phyloP scores from a whole-genome alignment of 2,329 filamentous ascomycete species.

The Escovopsis sp. region DNA sequence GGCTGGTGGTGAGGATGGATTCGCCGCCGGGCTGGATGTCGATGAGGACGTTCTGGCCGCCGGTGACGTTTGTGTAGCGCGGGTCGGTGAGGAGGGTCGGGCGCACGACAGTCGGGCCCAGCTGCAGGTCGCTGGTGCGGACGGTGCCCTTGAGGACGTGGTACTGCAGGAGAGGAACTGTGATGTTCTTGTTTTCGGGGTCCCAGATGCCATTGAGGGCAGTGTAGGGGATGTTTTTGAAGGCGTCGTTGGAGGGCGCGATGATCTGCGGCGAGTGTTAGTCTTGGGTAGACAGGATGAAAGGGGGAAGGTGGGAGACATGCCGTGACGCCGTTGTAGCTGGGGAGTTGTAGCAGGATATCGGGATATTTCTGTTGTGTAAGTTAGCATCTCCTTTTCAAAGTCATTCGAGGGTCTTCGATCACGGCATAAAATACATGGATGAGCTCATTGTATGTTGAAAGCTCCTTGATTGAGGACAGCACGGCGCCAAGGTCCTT shows the following conservation, averaged over 20 bases:
- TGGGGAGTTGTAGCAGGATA: conserved; percentile 29
- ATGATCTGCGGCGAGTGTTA: conserved; percentile 26
- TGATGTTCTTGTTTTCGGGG: conserved; percentile 27
- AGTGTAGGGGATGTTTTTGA: conserved; percentile 39
- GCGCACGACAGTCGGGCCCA: conserved; percentile 24
- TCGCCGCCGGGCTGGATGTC: conserved; percentile 27
- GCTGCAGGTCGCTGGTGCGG: conserved; percentile 20
- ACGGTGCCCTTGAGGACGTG: conserved; percentile 44
- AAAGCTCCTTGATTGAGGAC: conserved; percentile 24
- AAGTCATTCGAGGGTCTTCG: neutral
- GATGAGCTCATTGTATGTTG: conserved; percentile 28
- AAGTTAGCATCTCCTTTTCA: neutral
- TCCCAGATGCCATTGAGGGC: conserved; percentile 32
- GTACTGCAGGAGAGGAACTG: conserved; percentile 41
- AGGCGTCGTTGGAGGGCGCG: conserved; percentile 42
- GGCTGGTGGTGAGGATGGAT: conserved; percentile 34
- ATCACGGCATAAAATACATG: conserved; percentile 17
- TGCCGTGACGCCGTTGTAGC: conserved; percentile 29
- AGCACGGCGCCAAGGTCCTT: conserved; percentile 26
- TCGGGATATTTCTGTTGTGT: conserved; percentile 29
- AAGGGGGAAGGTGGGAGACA: conserved; percentile 7
- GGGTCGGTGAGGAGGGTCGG: conserved; percentile 28
- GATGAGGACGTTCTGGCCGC: conserved; percentile 33
- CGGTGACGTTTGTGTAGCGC: conserved; percentile 28
- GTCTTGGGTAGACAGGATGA: neutral